Conservation (phyloP, 345 rosid genomes). For the Syzygium oleosum region DNA sequence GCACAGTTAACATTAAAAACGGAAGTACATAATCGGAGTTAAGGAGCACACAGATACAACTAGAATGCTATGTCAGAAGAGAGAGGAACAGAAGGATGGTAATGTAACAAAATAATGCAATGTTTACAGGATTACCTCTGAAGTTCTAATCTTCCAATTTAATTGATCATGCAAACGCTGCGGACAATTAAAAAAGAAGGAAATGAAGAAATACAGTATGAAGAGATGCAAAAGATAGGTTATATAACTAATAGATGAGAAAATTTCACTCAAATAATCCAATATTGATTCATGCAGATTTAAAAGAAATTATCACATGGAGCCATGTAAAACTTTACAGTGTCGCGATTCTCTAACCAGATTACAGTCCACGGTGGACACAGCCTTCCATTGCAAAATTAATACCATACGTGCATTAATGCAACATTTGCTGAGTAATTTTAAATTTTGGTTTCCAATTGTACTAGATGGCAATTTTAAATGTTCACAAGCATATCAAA, state of each 20-base stretch:
- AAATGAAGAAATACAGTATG: neutral
- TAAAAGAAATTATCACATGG: neutral
- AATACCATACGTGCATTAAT: neutral
- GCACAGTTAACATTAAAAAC: neutral
- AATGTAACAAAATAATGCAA: neutral
- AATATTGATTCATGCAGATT: neutral
- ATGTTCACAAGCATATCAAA: neutral
- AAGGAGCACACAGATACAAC: neutral
- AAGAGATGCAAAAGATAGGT: neutral
- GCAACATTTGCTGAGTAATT: neutral
- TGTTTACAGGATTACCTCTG: constrained; percentile 55
- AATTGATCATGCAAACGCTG: constrained; percentile 80
- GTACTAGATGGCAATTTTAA: neutral
- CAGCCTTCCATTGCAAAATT: neutral
- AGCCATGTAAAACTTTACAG: neutral
- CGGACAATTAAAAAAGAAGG: constrained; percentile 9
- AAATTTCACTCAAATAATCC: neutral
- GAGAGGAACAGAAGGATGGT: neutral
- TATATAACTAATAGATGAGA: neutral
- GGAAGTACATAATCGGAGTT: neutral
- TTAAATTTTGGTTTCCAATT: neutral
- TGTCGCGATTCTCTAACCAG: neutral
- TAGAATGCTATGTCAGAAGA: neutral
- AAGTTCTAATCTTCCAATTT: constrained; percentile 74
- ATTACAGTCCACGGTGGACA: neutral